Base-by-base conservation (phyloP, 225 moss, liverwort and hornwort genomes). In the Sphagnum tenellum region DNA sequence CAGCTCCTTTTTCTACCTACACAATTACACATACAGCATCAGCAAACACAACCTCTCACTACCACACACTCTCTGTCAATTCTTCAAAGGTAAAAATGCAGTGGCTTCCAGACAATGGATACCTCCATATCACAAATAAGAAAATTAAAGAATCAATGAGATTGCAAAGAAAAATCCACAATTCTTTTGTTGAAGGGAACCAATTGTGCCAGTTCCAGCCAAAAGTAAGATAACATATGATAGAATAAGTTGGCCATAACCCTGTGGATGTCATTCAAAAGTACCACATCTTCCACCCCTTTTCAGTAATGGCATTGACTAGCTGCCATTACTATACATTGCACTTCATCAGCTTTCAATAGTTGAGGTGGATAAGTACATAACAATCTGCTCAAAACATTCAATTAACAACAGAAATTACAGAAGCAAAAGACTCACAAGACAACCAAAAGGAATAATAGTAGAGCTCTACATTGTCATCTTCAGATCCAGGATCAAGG, bases 401-500 rank as follows among this genome's bases (percentile, higher is more conserved):
- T 56, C 10, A 3, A 9, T 12, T 53, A 61, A 53, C 2, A 64
- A 56, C 11, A 4, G 57, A 45, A 3, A 46, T 3, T 49, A 29
- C 29, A 29, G 29, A 29, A 29, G 29, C 0, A 29, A 29, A 29
- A 29, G 29, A 0, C 29, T 29, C 29, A 29, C 29, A 29, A 29
- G 29, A 29, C 29, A 29, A 29, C 29, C 29, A 29, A 29, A 29
- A 29, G 29, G 29, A 29, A 29, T 29, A 29, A 1, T 4, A n/a
- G 5, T 46, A 50, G 45, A 8, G 29, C 69, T 62, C 65, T 75
- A 91, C 94, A 71, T 95, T 84, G 9, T 95, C 84, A 67, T 95
- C 89, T 72, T 95, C 91, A 47, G 91, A 91, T 14, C 87, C 92
- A 48, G 94, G 94, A 77, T 95, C 94, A 8, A 95, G 86, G 48